These are phyloP conservation scores for Phytophthora litchii DNA, from an alignment of 352 stramenopile species.

Conservation along the genomic window DNA sequence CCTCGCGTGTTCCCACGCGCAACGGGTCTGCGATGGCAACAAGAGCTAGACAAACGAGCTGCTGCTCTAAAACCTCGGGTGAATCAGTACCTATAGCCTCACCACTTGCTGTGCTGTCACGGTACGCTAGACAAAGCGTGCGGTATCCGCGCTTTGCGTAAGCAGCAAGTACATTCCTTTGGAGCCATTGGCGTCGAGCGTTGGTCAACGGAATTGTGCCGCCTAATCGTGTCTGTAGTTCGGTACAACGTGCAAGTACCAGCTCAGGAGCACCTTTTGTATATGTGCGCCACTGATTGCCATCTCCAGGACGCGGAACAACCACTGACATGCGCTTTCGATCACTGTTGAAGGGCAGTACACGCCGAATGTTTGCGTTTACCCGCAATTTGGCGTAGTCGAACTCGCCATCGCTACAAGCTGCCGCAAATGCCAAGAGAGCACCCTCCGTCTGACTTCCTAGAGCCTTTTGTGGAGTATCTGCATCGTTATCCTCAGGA, in stretches of 20 bases:
- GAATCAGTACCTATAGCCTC: constrained; percentile 22
- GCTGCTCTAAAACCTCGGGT: constrained; percentile 38
- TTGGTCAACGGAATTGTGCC: constrained; percentile 3
- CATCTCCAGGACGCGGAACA: constrained; percentile 39
- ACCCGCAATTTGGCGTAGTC: constrained; percentile 41
- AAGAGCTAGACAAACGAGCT: constrained; percentile 68
- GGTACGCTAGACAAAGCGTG: constrained; percentile 74
- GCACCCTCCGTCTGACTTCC: constrained; percentile 60
- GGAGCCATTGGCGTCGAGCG: constrained; percentile 20
- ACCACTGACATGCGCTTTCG: constrained; percentile 95
- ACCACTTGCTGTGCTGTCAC: constrained; percentile 23
- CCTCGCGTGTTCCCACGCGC: constrained; percentile 85
- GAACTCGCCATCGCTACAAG: constrained; percentile 21
- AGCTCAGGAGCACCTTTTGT: constrained; percentile 66
- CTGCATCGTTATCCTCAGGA: constrained; percentile 18
- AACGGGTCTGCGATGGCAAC: constrained; percentile 95
- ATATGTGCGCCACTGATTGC: constrained; percentile 34
- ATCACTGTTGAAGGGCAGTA: constrained; percentile 91
- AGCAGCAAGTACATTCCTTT: constrained; percentile 54
- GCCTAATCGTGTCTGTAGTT: constrained; percentile 28
- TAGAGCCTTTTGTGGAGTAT: constrained; percentile 31
- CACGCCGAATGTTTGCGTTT: constrained; percentile 24
- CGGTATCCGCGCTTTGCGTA: constrained; percentile 76
- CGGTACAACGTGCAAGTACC: constrained; percentile 52
- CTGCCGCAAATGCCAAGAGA: constrained; percentile 42